Percentiles rank a stretch among this genome's conserved stretches.
Conservation (phyloP, 768 basidiomycete genomes). For the Leccinum subgranulosum region DNA sequence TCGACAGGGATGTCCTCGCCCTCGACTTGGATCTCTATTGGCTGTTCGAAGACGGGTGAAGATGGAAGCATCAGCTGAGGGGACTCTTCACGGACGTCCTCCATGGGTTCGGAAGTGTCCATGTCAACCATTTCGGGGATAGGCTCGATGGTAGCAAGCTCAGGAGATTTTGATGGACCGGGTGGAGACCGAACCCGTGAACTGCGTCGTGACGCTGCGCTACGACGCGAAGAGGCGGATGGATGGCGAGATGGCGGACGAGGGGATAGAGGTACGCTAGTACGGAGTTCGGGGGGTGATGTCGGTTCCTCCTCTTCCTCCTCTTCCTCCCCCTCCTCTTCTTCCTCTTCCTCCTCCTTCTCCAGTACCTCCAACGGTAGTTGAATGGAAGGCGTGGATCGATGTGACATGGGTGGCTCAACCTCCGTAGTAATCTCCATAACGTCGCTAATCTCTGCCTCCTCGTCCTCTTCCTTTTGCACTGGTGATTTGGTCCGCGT, state of each 20-base stretch:
- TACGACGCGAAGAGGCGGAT: conserved; percentile 13
- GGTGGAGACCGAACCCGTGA: conserved; percentile 15
- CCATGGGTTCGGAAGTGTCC: conserved; percentile 17
- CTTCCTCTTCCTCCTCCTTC: conserved; percentile 17
- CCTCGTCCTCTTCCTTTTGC: conserved; percentile 25
- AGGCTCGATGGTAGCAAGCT: conserved; percentile 2
- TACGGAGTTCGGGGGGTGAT: conserved; percentile 1
- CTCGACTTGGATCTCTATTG: not conserved
- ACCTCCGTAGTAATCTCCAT: conserved; percentile 9
- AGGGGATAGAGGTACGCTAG: conserved; percentile 5
- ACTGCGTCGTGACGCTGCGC: conserved; percentile 17
- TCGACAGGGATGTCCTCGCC: conserved; percentile 1
- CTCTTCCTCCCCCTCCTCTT: conserved; percentile 11
- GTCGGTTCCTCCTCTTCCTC: conserved; percentile 12
- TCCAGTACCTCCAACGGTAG: conserved; percentile 6
- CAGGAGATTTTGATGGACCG: conserved; percentile 7
- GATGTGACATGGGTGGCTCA: conserved; percentile 12
- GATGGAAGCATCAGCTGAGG: conserved; percentile 24
- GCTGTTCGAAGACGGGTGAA: conserved; percentile 11
- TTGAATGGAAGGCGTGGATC: conserved; percentile 15
- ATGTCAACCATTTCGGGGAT: conserved; percentile 9
- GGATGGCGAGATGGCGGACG: conserved; percentile 18
- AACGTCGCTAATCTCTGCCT: conserved; percentile 18
- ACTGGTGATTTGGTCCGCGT: conserved; percentile 20
- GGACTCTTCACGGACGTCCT: conserved; percentile 21